These are phyloP conservation scores for Verticillium isaacii DNA, from an alignment of 2,329 filamentous ascomycete species.

Conservation along the genomic window DNA sequence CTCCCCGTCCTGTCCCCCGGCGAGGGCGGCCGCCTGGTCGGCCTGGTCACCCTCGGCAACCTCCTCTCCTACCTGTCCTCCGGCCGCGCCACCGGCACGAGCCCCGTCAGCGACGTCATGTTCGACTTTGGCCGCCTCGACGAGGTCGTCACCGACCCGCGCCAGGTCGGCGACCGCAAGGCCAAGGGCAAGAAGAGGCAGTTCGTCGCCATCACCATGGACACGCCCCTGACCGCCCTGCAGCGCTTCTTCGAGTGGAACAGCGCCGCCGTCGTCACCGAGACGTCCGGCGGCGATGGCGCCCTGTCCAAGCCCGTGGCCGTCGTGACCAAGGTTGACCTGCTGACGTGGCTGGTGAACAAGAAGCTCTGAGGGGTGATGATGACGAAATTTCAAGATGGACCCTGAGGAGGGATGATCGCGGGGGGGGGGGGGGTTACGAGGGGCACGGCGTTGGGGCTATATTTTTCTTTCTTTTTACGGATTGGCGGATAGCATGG, in stretches of 20 bases:
- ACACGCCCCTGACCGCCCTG: conserved; percentile 77
- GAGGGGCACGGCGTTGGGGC: background rate
- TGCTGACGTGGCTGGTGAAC: conserved; percentile 87
- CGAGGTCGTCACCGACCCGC: conserved; percentile 86
- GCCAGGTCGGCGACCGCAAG: conserved; percentile 48
- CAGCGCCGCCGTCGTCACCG: conserved; percentile 89
- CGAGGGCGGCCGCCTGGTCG: conserved; percentile 71
- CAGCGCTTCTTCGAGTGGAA: conserved; percentile 98
- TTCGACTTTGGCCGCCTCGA: conserved; percentile 87
- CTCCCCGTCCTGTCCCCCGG: conserved; percentile 75
- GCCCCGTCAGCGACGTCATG: conserved; percentile 83
- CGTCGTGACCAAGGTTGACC: conserved; percentile 93
- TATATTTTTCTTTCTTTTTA: background rate
- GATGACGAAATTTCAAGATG: background rate
- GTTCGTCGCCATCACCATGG: conserved; percentile 91
- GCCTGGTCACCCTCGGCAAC: conserved; percentile 92
- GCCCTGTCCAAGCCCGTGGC: conserved; percentile 73
- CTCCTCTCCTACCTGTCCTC: conserved; percentile 85
- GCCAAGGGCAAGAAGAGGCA: conserved; percentile 49
- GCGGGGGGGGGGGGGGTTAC: background rate
- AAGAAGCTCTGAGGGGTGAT: conserved; percentile 29
- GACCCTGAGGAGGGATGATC: background rate
- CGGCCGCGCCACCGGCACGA: conserved; percentile 70
- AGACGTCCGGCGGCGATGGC: conserved; percentile 54
- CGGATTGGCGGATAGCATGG: conserved; percentile 6